A percentile compares a stretch with the other conserved stretches of the same genome.
These are phyloP conservation scores for Talaromyces piceae DNA, from an alignment of 2,329 filamentous ascomycete species.

Conservation along the genomic window DNA sequence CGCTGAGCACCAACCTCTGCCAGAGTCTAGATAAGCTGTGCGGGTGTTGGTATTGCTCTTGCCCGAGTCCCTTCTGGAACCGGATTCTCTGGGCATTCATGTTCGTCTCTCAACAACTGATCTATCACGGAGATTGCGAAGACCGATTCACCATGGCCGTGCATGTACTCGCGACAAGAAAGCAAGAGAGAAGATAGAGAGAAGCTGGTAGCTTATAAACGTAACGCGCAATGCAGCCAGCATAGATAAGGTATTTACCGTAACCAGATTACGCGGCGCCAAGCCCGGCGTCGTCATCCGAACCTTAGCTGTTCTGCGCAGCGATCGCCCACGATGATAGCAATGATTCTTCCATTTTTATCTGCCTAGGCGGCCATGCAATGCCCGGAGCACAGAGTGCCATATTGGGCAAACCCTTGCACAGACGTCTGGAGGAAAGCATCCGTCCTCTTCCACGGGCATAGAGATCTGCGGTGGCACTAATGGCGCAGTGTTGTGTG, in stretches of 20 bases:
- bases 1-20: neutral
- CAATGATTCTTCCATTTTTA: no score
- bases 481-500: no score
- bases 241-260: neutral
- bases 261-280: neutral
- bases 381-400: no score
- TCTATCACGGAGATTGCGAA: neutral
- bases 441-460: no score
- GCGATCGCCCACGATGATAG: no score
- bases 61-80: neutral
- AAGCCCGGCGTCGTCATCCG: neutral
- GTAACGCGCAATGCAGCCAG: neutral
- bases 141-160: neutral
- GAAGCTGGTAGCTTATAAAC: neutral
- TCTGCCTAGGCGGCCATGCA: no score
- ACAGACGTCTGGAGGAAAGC: no score
- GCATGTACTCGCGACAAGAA: neutral
- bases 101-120: neutral
- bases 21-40: neutral
- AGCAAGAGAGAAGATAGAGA: neutral
- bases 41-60: neutral
- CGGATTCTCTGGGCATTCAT: neutral
- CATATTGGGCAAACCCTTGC: no score
- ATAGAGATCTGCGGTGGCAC: no score
- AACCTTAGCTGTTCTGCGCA: neutral